Percentiles rank a stretch among this genome's conserved stretches.
Evolutionary conservation across 441 rosid genomes (phyloP).

Genomic region (Populus hybrid): DNA sequence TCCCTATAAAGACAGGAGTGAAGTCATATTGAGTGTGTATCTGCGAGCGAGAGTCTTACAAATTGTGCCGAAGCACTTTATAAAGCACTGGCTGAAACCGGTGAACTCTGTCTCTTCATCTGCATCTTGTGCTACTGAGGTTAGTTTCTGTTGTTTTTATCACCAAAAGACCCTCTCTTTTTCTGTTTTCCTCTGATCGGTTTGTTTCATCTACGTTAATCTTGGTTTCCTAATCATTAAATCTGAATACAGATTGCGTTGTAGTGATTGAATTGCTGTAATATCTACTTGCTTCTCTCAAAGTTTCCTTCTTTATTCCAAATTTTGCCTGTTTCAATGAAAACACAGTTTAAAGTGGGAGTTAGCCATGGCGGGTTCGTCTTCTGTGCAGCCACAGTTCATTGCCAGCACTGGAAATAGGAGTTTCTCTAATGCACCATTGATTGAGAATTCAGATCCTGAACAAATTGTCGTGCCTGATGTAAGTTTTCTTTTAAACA

Average conservation of each 20-base stretch:
- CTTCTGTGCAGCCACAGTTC: conserved; percentile 59
- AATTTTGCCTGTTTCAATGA: neutral
- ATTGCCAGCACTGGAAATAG: conserved; percentile 54
- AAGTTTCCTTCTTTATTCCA: neutral
- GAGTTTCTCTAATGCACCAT: conserved; percentile 60
- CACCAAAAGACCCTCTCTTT: neutral
- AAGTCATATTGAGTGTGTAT: no score
- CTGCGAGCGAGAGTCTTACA: neutral
- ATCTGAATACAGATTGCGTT: neutral
- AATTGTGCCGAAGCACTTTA: no score
- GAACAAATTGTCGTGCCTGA: conserved; percentile 72
- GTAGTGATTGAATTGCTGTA: neutral
- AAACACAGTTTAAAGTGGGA: neutral
- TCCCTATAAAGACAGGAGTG: neutral
- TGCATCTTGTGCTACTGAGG: neutral
- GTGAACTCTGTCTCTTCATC: neutral
- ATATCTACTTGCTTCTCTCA: neutral
- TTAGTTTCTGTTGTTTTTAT: neutral
- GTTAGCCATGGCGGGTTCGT: conserved; percentile 30
- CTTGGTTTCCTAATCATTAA: neutral
- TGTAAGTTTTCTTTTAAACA: conserved; percentile 31
- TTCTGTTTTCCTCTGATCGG: neutral
- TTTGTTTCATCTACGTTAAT: neutral
- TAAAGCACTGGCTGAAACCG: no score
- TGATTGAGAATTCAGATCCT: conserved; percentile 45